These are phyloP conservation scores for Clitoria ternatea DNA, from an alignment of 306 rosid species.

Conservation along the genomic window DNA sequence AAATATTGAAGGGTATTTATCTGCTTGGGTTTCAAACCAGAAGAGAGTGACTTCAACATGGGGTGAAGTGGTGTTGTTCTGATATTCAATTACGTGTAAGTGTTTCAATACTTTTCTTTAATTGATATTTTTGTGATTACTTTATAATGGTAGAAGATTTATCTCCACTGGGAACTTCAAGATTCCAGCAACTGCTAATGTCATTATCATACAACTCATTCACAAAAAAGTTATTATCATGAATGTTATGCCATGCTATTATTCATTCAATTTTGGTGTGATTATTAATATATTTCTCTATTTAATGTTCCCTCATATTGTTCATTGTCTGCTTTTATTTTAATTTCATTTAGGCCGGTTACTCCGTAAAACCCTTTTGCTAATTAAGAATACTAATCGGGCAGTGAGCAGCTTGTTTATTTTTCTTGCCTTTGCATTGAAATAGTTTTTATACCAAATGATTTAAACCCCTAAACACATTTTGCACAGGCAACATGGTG, in stretches of 20 bases:
- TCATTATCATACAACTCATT: neutral
- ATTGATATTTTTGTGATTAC: neutral
- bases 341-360: neutral
- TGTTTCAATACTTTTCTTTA: neutral
- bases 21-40: slow-evolving; percentile 23
- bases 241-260: slow-evolving; percentile 7
- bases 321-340: neutral
- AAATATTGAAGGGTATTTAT: slow-evolving; percentile 29
- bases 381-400: neutral
- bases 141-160: neutral
- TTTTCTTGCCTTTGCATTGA: slow-evolving; percentile 1
- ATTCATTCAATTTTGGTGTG: slow-evolving; percentile 1
- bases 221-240: slow-evolving; percentile 1
- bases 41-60: slow-evolving; percentile 33
- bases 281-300: neutral
- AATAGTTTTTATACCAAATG: slow-evolving; percentile 9
- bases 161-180: neutral
- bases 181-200: neutral
- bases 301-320: neutral
- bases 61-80: slow-evolving; percentile 32
- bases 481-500: slow-evolving; percentile 5
- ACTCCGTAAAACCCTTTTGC: neutral
- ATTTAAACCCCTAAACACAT: slow-evolving; percentile 6
- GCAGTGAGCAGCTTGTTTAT: neutral
- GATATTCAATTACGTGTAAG: slow-evolving; percentile 27